Conservation (phyloP, 1,284 basidiomycete species). For the Pyrrhoderma lamaoense region DNA sequence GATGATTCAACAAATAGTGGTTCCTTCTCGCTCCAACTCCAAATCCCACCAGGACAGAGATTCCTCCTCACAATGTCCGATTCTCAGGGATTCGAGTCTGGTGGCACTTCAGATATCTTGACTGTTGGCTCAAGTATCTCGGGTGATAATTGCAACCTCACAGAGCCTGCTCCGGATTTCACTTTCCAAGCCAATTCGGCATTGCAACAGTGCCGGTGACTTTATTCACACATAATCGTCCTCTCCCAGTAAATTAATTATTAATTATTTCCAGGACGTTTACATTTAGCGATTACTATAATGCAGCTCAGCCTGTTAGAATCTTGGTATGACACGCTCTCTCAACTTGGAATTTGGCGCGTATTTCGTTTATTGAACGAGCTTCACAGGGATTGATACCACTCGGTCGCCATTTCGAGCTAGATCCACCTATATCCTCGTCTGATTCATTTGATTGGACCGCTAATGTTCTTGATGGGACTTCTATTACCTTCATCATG, state of each 20-base stretch:
- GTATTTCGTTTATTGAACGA: neutral
- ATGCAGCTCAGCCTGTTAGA: slow-evolving; percentile 51
- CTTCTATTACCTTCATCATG: slow-evolving; percentile 54
- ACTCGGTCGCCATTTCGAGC: slow-evolving; percentile 48
- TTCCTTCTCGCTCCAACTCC: slow-evolving; percentile 41
- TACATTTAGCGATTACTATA: slow-evolving; percentile 40
- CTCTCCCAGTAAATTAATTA: neutral
- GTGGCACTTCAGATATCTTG: slow-evolving; percentile 49
- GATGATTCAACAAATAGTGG: slow-evolving; percentile 40
- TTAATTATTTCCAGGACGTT: slow-evolving; percentile 40
- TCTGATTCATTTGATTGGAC: slow-evolving; percentile 47
- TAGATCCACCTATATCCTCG: slow-evolving; percentile 33
- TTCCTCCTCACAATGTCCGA: slow-evolving; percentile 67
- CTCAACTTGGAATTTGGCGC: neutral
- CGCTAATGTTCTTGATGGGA: slow-evolving; percentile 51
- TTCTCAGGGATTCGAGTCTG: slow-evolving; percentile 56
- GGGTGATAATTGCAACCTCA: slow-evolving; percentile 47
- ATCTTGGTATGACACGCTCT: slow-evolving; percentile 43
- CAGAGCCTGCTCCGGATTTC: slow-evolving; percentile 40
- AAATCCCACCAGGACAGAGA: slow-evolving; percentile 31
- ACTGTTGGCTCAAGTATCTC: slow-evolving; percentile 39
- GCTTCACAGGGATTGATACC: slow-evolving; percentile 55
- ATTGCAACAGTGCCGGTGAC: slow-evolving; percentile 57
- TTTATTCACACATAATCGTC: neutral
- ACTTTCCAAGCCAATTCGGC: slow-evolving; percentile 43